Evolutionary conservation across 345 rosid species (phyloP), one percentile per base, ranked within the genome.

Genomic region (Eucalyptus coolabah): DNA sequence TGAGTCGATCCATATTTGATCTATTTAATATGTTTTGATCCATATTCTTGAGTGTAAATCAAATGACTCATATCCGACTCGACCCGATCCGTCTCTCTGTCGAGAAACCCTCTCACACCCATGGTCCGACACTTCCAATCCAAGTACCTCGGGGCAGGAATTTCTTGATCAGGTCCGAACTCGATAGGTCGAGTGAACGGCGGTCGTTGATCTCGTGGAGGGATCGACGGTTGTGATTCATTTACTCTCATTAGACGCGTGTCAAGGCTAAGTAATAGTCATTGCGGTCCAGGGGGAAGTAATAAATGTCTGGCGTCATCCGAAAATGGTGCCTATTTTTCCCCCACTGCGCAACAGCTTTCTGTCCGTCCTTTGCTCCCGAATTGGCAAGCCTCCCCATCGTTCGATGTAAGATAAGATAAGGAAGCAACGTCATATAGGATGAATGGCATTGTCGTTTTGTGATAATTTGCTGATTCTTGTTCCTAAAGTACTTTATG

Each of bases 11-110:
- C 0, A 49, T 50, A 50, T 50, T 50, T 50, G 0, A 50, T 0
- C 0, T 0, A 50, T 50, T 14, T 50, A 50, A 50, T 0, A 0
- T 0, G 0, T 50, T 50, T 14, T 50, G 0, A 50, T 0, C 0
- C 0, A 49, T 49, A 49, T 49, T 13, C 0, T 50, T 50, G 0
- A 14, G 0, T 50, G 0, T 50, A 50, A 14, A 50, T 50, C 0
- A 14, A 50, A 50, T 14, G 0, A 50, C 0, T 50, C 0, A 50
- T 14, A 14, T 0, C 1, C 51, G 1, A 50, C 17, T n/a, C n/a
- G n/a, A n/a, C n/a, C n/a, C n/a, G n/a, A n/a, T n/a, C 15, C 51
- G 1, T 13, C 50, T 13, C 6, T 0, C 1, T 4, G 15, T 0
- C 2, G 0, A 50, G 51, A 50, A 50, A 50, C 51, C 51, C 51